A percentile compares a stretch with the other conserved stretches of the same genome.
These are phyloP conservation scores for Bacidia gigantensis DNA, from an alignment of 495 filamentous ascomycete genomes.

Conservation along the genomic window DNA sequence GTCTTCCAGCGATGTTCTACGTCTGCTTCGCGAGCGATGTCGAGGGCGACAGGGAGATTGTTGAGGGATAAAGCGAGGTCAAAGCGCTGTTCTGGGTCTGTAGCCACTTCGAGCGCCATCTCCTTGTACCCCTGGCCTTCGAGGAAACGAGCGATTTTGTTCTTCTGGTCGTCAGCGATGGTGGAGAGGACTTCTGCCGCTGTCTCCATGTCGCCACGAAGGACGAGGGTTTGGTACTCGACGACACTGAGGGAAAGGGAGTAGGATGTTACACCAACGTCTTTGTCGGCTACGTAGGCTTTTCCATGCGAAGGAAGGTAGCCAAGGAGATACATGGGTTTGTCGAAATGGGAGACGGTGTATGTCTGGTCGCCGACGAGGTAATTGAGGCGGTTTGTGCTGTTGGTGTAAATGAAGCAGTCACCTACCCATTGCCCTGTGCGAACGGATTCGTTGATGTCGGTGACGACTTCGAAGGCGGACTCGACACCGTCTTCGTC, in stretches of 20 bases:
- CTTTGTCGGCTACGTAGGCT: conserved; percentile 90
- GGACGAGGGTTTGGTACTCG: conserved; percentile 92
- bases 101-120: conserved; percentile 86
- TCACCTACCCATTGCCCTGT: conserved; percentile 98
- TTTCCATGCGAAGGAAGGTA: conserved; percentile 89
- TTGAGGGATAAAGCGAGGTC: conserved; percentile 77
- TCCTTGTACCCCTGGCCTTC: conserved; percentile 97
- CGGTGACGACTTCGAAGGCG: conserved; percentile 91
- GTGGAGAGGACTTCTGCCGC: conserved; percentile 71
- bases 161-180: conserved; percentile 81
- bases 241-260: conserved; percentile 85
- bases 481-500: conserved; percentile 95
- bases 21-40: conserved; percentile 69
- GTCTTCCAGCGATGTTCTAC: conserved; percentile 97
- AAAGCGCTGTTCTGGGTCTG: conserved; percentile 92
- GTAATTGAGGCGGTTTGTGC: conserved; percentile 93
- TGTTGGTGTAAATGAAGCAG: conserved; percentile 97
- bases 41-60: conserved; percentile 69
- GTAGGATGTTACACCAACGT: conserved; percentile 82
- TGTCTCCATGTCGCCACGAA: conserved; percentile 88
- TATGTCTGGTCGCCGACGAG: conserved; percentile 96
- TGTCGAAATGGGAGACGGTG: conserved; percentile 95
- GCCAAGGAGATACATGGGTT: conserved; percentile 85
- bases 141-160: conserved; percentile 94
- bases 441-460: conserved; percentile 83